Evolutionary conservation across 257 asterid species (phyloP).

Genomic region (Marsdenia floribunda): DNA sequence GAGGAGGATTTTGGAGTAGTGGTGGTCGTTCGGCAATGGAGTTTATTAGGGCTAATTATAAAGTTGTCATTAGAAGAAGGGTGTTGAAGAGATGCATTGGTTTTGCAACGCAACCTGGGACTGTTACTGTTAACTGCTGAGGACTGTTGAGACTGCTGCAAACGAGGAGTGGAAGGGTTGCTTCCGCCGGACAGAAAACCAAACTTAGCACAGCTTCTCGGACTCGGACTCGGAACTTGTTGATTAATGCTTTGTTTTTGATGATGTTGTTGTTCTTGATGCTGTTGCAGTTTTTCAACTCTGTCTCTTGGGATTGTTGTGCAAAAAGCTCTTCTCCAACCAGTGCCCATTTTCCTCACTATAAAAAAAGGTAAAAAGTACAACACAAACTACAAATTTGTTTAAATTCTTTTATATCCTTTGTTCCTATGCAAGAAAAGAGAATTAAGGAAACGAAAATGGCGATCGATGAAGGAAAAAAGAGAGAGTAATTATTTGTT

Average conservation of each 20-base stretch:
- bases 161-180: conserved; percentile 63
- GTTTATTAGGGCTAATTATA: conserved; percentile 31
- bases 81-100: conserved; percentile 5
- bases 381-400: not conserved
- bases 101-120: conserved; percentile 42
- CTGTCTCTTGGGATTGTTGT: conserved; percentile 51
- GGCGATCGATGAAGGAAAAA: not conserved
- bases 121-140: not conserved
- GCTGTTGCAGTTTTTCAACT: conserved; percentile 23
- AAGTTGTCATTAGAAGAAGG: conserved; percentile 16
- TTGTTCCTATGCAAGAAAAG: not conserved
- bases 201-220: conserved; percentile 27
- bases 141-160: conserved; percentile 7
- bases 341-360: conserved; percentile 54
- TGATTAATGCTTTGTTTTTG: conserved; percentile 22
- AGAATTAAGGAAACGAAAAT: not conserved
- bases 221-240: conserved; percentile 20
- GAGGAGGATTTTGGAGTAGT: conserved; percentile 32
- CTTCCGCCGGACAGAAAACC: conserved; percentile 38
- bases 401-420: not conserved
- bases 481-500: not conserved
- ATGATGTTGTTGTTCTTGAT: conserved; percentile 14
- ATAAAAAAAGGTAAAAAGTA: conserved; percentile 1
- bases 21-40: conserved; percentile 40
- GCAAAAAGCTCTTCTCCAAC: conserved; percentile 96